phyloP scores from a whole-genome alignment of 257 asterid genomes.

The Lycium barbarum region DNA sequence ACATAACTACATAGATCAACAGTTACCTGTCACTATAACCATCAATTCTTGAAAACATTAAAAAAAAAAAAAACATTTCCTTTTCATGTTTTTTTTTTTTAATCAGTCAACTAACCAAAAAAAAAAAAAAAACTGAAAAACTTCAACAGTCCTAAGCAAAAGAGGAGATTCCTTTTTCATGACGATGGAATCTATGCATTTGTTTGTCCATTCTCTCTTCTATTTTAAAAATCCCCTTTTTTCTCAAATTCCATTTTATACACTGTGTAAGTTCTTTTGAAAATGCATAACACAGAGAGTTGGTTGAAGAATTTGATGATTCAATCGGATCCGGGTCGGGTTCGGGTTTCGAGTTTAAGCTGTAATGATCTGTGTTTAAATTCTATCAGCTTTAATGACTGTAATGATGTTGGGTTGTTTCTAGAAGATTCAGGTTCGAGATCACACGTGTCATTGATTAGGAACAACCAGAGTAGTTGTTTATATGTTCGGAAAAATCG shows the following conservation, averaged over 20 bases:
- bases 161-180: neutral
- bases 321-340: constrained; percentile 25
- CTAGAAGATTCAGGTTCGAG: neutral
- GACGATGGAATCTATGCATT: constrained; percentile 26
- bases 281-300: constrained; percentile 56
- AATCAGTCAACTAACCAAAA: neutral
- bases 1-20: neutral
- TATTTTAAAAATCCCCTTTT: constrained; percentile 23
- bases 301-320: constrained; percentile 41
- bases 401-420: neutral
- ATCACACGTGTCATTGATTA: neutral
- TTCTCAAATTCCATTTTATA: neutral
- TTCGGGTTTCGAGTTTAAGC: neutral
- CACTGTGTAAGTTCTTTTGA: neutral
- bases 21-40: neutral
- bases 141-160: neutral
- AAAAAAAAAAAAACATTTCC: neutral
- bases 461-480: neutral
- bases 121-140: neutral
- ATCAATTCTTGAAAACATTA: constrained; percentile 12
- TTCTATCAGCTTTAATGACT: constrained; percentile 15
- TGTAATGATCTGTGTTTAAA: neutral
- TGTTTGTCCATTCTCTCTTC: neutral
- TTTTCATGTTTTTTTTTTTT: neutral
- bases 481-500: neutral